These are phyloP conservation scores for Orbilia oligospora DNA, from an alignment of 2,329 filamentous ascomycete species.

Conservation along the genomic window DNA sequence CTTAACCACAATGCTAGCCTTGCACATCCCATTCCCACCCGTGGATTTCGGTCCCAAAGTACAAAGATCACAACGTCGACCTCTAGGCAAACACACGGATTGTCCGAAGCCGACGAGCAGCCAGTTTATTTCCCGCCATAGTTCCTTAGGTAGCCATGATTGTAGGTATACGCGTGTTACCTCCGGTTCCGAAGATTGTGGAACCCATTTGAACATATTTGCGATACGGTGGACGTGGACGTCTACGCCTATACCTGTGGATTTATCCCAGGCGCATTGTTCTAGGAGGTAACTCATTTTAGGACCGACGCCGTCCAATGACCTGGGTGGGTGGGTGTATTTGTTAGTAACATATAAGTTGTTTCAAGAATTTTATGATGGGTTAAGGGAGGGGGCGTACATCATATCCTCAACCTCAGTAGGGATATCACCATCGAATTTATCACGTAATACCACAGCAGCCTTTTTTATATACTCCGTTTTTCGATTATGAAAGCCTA, in stretches of 20 bases:
- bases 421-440: slow-evolving; percentile 83
- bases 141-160: slow-evolving; percentile 84
- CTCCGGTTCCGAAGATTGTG: slow-evolving; percentile 84
- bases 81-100: slow-evolving; percentile 85
- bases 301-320: slow-evolving; percentile 80
- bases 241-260: slow-evolving; percentile 88
- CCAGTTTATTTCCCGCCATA: slow-evolving; percentile 93
- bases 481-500: slow-evolving; percentile 96
- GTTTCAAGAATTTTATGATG: neutral
- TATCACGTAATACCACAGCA: slow-evolving; percentile 79
- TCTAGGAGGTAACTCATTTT: slow-evolving; percentile 96
- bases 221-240: slow-evolving; percentile 96
- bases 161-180: slow-evolving; percentile 82
- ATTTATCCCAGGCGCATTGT: slow-evolving; percentile 79
- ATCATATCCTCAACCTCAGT: slow-evolving; percentile 81
- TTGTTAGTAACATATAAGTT: neutral
- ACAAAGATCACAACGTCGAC: slow-evolving; percentile 86
- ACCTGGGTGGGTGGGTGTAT: slow-evolving; percentile 21
- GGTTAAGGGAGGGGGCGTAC: slow-evolving; percentile 69
- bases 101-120: slow-evolving; percentile 90
- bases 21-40: slow-evolving; percentile 80
- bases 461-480: slow-evolving; percentile 84
- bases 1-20: slow-evolving; percentile 77
- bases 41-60: slow-evolving; percentile 72
- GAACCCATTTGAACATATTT: slow-evolving; percentile 89